These are phyloP conservation scores for Lactarius tabidus DNA, from an alignment of 768 basidiomycete species.

Conservation along the genomic window DNA sequence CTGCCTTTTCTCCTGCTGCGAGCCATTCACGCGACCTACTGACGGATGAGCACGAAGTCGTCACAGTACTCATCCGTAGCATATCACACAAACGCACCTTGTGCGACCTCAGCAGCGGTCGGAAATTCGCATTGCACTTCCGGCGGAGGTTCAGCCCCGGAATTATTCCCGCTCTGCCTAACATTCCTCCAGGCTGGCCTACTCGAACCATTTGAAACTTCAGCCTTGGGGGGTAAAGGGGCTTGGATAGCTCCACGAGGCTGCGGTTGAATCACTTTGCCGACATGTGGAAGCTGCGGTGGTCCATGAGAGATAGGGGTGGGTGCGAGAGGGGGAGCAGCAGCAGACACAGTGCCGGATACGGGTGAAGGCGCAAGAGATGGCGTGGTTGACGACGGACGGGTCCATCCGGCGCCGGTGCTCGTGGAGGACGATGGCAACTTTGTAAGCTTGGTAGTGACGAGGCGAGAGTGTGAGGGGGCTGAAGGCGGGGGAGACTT, in stretches of 20 bases:
- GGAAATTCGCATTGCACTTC: slow-evolving; percentile 74
- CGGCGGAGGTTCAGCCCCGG: slow-evolving; percentile 39
- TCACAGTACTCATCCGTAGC: neutral
- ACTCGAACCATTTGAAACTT: slow-evolving; percentile 20
- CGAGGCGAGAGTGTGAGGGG: slow-evolving; percentile 69
- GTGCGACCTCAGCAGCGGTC: slow-evolving; percentile 92
- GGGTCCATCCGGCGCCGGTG: slow-evolving; percentile 70
- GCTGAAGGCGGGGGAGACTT: slow-evolving; percentile 55
- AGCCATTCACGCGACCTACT: slow-evolving; percentile 23
- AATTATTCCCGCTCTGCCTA: slow-evolving; percentile 34
- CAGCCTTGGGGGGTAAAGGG: slow-evolving; percentile 33
- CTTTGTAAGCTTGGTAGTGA: slow-evolving; percentile 83
- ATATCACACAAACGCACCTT: slow-evolving; percentile 47
- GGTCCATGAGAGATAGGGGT: slow-evolving; percentile 31
- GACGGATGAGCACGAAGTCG: slow-evolving; percentile 11
- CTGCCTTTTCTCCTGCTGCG: slow-evolving; percentile 37
- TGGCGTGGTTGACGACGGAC: slow-evolving; percentile 69
- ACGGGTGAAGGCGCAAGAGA: slow-evolving; percentile 49
- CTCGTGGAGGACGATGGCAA: slow-evolving; percentile 53
- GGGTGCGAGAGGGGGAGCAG: slow-evolving; percentile 33
- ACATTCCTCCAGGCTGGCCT: slow-evolving; percentile 76
- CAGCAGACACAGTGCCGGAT: slow-evolving; percentile 38
- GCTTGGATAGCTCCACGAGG: slow-evolving; percentile 38
- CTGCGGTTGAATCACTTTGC: slow-evolving; percentile 68
- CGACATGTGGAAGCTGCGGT: slow-evolving; percentile 52